phyloP scores from a whole-genome alignment of 768 basidiomycete species.

The Thelephora ganbajun region DNA sequence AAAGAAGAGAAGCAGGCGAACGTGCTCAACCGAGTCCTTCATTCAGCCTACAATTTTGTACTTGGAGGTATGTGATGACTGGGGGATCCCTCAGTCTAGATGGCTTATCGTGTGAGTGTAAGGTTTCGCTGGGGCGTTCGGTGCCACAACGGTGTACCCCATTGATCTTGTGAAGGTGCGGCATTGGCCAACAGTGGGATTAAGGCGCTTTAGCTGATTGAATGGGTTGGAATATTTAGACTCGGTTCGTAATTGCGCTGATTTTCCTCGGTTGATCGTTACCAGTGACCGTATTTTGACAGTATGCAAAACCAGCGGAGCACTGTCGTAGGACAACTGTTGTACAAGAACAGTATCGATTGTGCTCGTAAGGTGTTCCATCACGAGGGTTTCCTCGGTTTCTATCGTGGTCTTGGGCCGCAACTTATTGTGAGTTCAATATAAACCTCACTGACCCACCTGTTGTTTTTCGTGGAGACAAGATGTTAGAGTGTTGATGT shows the following conservation, averaged over 20 bases:
- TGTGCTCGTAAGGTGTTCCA: conserved; percentile 88
- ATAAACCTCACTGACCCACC: neutral
- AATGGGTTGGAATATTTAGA: conserved; percentile 21
- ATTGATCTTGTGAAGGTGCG: conserved; percentile 71
- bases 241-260: conserved; percentile 31
- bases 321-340: conserved; percentile 88
- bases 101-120: conserved; percentile 9
- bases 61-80: conserved; percentile 50
- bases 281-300: neutral
- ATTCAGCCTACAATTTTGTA: conserved; percentile 76
- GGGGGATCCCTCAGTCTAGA: neutral
- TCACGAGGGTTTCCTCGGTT: conserved; percentile 90
- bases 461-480: too few species aligned
- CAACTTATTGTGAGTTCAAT: conserved; percentile 62
- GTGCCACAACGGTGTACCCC: conserved; percentile 96
- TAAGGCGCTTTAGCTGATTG: conserved; percentile 36
- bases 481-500: too few species aligned
- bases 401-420: conserved; percentile 92
- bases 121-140: conserved; percentile 87
- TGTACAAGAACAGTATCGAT: conserved; percentile 94
- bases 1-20: conserved; percentile 22
- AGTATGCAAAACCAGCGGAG: conserved; percentile 98
- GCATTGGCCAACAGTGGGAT: conserved; percentile 26
- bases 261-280: neutral
- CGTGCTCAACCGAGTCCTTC: conserved; percentile 39